These are phyloP conservation scores for Lachancea quebecensis DNA, from an alignment of 805 yeast species.

Conservation along the genomic window DNA sequence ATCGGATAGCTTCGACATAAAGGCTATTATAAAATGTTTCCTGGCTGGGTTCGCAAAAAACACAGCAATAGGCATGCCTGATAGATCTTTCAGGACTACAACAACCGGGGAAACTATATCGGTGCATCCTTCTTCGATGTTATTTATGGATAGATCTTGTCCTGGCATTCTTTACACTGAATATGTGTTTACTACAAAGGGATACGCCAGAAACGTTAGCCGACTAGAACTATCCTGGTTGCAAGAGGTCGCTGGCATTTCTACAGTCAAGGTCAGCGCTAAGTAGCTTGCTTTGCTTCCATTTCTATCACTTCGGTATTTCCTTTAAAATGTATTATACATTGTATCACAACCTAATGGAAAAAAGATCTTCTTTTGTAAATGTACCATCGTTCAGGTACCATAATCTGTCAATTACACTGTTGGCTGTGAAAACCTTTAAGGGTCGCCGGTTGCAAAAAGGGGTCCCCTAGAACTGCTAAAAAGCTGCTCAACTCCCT, in stretches of 20 bases:
- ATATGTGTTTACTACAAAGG: constrained; percentile 86
- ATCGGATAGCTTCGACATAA: constrained; percentile 40
- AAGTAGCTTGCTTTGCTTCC: not conserved
- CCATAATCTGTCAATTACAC: no score
- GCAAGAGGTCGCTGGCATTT: constrained; percentile 53
- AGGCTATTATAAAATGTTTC: constrained; percentile 66
- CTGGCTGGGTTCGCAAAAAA: constrained; percentile 77
- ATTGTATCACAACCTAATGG: no score
- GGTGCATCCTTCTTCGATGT: constrained; percentile 82
- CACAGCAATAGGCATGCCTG: constrained; percentile 92
- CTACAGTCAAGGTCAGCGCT: constrained; percentile 4
- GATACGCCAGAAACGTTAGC: constrained; percentile 87
- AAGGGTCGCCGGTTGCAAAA: no score
- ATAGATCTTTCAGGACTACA: constrained; percentile 83
- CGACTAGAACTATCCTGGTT: constrained; percentile 79
- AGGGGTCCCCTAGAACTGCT: no score
- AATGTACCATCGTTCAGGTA: no score
- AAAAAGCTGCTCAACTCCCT: no score
- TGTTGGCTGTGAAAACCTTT: no score
- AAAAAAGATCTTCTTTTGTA: no score
- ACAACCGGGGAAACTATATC: constrained; percentile 77
- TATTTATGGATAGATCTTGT: constrained; percentile 65
- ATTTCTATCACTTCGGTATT: no score
- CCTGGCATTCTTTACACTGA: constrained; percentile 94
- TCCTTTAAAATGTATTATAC: no score